These are phyloP conservation scores for Hyphodiscus sp. DNA, from an alignment of 2,329 filamentous ascomycete species.

Conservation along the genomic window DNA sequence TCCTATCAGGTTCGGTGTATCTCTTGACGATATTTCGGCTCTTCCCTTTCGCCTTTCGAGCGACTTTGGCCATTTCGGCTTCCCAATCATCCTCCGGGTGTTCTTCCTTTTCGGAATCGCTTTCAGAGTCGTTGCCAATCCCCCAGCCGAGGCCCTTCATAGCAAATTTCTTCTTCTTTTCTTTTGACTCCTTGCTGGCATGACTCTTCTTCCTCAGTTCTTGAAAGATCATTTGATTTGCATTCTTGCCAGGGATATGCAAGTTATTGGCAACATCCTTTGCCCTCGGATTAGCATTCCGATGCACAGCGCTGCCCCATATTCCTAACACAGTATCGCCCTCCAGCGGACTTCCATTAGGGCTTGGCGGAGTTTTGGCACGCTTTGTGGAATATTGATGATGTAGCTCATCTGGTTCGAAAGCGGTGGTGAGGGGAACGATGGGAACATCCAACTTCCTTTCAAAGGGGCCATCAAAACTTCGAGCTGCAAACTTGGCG, in stretches of 20 bases:
- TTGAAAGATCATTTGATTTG: background rate
- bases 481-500: constrained; percentile 12
- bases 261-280: background rate
- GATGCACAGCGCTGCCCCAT: constrained; percentile 1
- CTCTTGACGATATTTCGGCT: constrained; percentile 17
- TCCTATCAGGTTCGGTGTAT: constrained; percentile 13
- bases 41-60: constrained; percentile 17
- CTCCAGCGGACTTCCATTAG: background rate
- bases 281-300: background rate
- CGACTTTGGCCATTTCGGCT: constrained; percentile 6
- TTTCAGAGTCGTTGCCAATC: background rate
- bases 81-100: constrained; percentile 20
- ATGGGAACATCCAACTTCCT: constrained; percentile 17
- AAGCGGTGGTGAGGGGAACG: background rate
- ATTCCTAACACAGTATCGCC: background rate
- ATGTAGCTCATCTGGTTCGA: background rate
- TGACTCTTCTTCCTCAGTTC: background rate
- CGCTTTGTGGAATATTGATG: background rate
- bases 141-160: background rate
- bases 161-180: background rate
- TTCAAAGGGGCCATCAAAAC: constrained; percentile 21
- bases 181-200: background rate
- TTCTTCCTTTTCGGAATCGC: constrained; percentile 11
- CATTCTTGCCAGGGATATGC: background rate
- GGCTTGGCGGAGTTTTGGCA: background rate